phyloP scores from a whole-genome alignment of 176 grass and related monocot species.

The Otatea glauca region DNA sequence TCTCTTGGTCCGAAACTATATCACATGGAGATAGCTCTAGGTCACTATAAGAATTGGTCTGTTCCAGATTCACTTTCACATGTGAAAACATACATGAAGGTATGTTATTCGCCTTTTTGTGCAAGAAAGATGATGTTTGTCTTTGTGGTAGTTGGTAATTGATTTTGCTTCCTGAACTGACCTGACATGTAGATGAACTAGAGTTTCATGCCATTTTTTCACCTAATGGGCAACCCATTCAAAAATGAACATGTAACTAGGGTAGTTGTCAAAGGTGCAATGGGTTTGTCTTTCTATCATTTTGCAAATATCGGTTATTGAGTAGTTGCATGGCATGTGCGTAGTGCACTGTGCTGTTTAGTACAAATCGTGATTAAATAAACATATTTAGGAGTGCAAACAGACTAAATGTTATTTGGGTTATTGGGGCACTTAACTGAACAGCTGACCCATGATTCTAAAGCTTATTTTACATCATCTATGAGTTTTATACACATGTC shows the following conservation, averaged over 20 bases:
- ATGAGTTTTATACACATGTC: background rate
- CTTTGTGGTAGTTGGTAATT: background rate
- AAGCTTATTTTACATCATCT: conserved; percentile 6
- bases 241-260: conserved; percentile 22
- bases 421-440: background rate
- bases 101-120: conserved; percentile 25
- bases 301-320: background rate
- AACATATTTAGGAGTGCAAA: conserved; percentile 22
- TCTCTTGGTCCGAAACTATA: conserved; percentile 87
- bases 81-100: conserved; percentile 87
- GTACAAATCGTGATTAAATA: background rate
- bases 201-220: background rate
- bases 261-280: conserved; percentile 17
- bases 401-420: background rate
- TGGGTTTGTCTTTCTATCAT: conserved; percentile 3
- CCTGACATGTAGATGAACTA: conserved; percentile 2
- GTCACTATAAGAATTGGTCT: conserved; percentile 93
- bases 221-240: background rate
- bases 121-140: conserved; percentile 1
- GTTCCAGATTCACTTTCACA: conserved; percentile 78
- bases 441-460: background rate
- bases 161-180: conserved; percentile 15
- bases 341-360: background rate
- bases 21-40: conserved; percentile 90
- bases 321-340: conserved; percentile 29